phyloP scores from a whole-genome alignment of 768 basidiomycete species.

The Panaeolus papilionaceus region DNA sequence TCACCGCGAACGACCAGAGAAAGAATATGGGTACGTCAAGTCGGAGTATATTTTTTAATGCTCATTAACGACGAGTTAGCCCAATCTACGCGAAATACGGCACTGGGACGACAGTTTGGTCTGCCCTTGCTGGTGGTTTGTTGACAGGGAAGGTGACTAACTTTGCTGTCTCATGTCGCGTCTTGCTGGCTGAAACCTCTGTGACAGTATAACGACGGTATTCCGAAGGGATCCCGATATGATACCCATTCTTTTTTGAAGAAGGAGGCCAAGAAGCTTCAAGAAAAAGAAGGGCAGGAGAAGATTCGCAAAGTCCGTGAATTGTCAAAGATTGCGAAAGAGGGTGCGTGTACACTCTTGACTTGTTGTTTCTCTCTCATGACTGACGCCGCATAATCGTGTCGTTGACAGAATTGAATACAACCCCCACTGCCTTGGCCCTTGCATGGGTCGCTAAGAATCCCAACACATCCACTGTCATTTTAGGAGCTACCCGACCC shows the following conservation, averaged over 20 bases:
- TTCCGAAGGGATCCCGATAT: conserved; percentile 78
- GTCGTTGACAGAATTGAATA: conserved; percentile 52
- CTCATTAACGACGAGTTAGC: conserved; percentile 34
- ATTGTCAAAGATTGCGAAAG: conserved; percentile 70
- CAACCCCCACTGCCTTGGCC: conserved; percentile 68
- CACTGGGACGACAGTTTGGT: conserved; percentile 75
- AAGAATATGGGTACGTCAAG: conserved; percentile 66
- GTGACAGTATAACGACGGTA: conserved; percentile 70
- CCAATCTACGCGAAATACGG: conserved; percentile 72
- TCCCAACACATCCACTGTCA: conserved; percentile 69
- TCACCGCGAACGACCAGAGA: conserved; percentile 81
- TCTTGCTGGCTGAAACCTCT: neutral
- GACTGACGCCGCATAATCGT: neutral
- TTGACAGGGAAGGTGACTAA: conserved; percentile 75
- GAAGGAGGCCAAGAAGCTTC: conserved; percentile 56
- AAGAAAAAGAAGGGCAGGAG: conserved; percentile 63
- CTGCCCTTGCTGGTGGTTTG: conserved; percentile 74
- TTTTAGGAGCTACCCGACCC: conserved; percentile 69
- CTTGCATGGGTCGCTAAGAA: conserved; percentile 79
- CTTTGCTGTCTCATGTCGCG: neutral
- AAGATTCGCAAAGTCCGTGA: conserved; percentile 75
- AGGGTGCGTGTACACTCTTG: conserved; percentile 37
- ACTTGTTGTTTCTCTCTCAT: neutral
- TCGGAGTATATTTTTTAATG: neutral
- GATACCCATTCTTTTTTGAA: conserved; percentile 64